Evolutionary conservation across 768 basidiomycete genomes (phyloP).

Genomic region (Hortiboletus campestris): DNA sequence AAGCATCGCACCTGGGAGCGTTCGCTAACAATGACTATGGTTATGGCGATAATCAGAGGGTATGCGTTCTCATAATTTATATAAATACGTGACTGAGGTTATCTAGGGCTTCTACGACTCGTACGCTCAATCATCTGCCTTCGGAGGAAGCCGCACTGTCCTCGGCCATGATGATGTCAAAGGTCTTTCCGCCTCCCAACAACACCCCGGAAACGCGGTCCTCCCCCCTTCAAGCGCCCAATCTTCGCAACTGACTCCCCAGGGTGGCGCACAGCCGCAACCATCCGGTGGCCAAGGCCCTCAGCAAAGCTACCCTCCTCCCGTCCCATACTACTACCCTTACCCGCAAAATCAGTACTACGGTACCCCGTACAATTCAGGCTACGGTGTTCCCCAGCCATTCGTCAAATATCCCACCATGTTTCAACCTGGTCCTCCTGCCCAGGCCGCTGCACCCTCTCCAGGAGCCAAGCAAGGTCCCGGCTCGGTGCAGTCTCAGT

Average conservation of each 20-base stretch:
- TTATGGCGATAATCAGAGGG: constrained; percentile 66
- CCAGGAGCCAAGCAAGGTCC: constrained; percentile 67
- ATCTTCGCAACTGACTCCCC: constrained; percentile 51
- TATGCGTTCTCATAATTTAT: constrained; percentile 33
- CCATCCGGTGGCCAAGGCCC: constrained; percentile 60
- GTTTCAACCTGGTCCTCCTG: constrained; percentile 70
- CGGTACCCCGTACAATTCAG: constrained; percentile 63
- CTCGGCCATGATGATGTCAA: constrained; percentile 78
- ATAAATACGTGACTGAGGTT: constrained; percentile 14
- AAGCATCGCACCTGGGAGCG: constrained; percentile 46
- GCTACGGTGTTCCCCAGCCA: constrained; percentile 57
- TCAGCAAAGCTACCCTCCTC: constrained; percentile 65
- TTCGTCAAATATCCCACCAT: constrained; percentile 78
- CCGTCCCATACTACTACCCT: constrained; percentile 58
- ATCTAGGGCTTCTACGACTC: constrained; percentile 74
- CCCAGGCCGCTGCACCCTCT: constrained; percentile 62
- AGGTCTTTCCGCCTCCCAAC: constrained; percentile 59
- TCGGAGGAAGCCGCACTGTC: constrained; percentile 56
- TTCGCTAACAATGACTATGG: constrained; percentile 67
- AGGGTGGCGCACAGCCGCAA: constrained; percentile 50
- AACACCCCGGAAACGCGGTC: constrained; percentile 47
- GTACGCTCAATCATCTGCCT: constrained; percentile 62
- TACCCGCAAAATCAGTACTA: constrained; percentile 80
- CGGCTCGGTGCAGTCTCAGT: constrained; percentile 48
- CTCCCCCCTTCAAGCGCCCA: constrained; percentile 55